These are phyloP conservation scores for Cadophora sp. DNA, from an alignment of 2,329 filamentous ascomycete species.

Conservation along the genomic window DNA sequence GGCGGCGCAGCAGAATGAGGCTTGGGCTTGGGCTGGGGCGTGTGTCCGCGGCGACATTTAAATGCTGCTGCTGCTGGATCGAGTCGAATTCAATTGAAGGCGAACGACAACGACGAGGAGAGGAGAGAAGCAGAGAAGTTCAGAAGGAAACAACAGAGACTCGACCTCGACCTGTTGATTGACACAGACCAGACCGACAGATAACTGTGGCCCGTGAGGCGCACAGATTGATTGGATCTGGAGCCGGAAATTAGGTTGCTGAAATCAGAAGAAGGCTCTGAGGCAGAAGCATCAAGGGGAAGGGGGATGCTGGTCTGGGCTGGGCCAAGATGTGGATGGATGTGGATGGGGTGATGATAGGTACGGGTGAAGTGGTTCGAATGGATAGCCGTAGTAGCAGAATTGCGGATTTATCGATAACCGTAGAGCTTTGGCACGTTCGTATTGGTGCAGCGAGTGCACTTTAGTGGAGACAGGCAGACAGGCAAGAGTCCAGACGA, in stretches of 20 bases:
- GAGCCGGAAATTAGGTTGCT: slow-evolving; percentile 14
- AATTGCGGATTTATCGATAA: background rate
- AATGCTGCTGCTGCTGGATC: slow-evolving; percentile 7
- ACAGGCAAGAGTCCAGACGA: background rate
- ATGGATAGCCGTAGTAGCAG: background rate
- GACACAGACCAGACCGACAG: background rate
- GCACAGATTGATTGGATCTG: slow-evolving; percentile 15
- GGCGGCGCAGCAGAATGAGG: slow-evolving; percentile 15
- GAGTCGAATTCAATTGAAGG: slow-evolving; percentile 7
- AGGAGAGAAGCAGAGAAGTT: background rate
- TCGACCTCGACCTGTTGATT: background rate
- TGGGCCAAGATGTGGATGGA: background rate
- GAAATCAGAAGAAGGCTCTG: slow-evolving; percentile 5
- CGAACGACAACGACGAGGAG: slow-evolving; percentile 1
- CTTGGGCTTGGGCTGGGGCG: background rate
- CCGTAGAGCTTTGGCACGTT: background rate
- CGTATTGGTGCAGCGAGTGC: too few relatives aligned
- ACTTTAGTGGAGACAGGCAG: too few relatives aligned
- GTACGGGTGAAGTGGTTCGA: background rate
- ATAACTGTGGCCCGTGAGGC: slow-evolving; percentile 19
- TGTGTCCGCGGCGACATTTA: slow-evolving; percentile 11
- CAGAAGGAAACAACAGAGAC: background rate
- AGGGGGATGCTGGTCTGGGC: background rate
- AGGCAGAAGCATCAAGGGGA: slow-evolving; percentile 9
- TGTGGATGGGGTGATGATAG: background rate